A percentile compares a stretch with the other conserved stretches of the same genome.
phyloP scores from a whole-genome alignment of 331 rosid genomes.

The Dryas integrifolia region DNA sequence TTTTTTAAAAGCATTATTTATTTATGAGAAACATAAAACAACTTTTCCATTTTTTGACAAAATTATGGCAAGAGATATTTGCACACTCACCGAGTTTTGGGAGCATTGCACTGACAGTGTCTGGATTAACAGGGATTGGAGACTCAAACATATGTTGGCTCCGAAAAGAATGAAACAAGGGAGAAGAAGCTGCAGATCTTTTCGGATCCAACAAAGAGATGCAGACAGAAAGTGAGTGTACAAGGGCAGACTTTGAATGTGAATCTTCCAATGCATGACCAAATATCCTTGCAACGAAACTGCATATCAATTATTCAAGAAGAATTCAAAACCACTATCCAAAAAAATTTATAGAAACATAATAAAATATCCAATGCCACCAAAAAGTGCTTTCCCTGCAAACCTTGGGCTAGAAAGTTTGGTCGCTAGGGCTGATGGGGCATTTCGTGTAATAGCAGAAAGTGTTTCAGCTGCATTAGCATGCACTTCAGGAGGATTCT shows the following conservation, averaged over 20 bases:
- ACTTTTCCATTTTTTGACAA: neutral
- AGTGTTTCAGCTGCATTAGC: slow-evolving; percentile 92
- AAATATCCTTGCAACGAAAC: slow-evolving; percentile 74
- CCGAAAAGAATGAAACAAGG: slow-evolving; percentile 84
- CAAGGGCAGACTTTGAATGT: slow-evolving; percentile 70
- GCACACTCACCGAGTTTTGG: slow-evolving; percentile 68
- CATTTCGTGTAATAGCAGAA: slow-evolving; percentile 79
- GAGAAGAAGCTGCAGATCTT: slow-evolving; percentile 59
- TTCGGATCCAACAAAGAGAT: slow-evolving; percentile 94
- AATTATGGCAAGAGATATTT: neutral
- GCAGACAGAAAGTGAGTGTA: slow-evolving; percentile 86
- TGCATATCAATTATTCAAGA: slow-evolving; percentile 40
- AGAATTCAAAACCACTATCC: slow-evolving; percentile 12
- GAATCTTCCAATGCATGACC: slow-evolving; percentile 88
- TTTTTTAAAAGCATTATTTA: neutral
- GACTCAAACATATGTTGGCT: slow-evolving; percentile 83
- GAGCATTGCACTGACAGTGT: slow-evolving; percentile 86
- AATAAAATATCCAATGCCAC: slow-evolving; percentile 4
- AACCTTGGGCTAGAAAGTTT: slow-evolving; percentile 96
- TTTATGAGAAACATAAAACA: neutral
- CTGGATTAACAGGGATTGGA: slow-evolving; percentile 70
- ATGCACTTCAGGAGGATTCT: slow-evolving; percentile 94
- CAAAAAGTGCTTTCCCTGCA: slow-evolving; percentile 27
- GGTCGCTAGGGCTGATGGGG: slow-evolving; percentile 77
- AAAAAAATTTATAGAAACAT: neutral